Evolutionary conservation across 495 filamentous ascomycete genomes (phyloP).

Genomic region (Tuber brumale): DNA sequence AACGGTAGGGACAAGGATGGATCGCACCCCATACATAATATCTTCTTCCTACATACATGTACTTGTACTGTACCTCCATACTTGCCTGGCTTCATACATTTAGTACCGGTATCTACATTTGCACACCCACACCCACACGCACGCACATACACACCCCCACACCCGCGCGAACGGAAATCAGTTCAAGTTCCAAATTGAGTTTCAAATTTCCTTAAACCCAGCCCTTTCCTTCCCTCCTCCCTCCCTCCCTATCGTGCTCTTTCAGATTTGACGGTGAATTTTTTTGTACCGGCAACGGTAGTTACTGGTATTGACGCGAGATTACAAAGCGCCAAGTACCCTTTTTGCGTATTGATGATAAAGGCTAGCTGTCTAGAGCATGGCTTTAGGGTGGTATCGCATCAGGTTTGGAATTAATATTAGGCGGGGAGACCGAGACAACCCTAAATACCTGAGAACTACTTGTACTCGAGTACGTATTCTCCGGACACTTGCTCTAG

Average conservation of each 20-base stretch:
- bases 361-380: background rate
- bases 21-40: background rate
- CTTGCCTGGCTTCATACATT: background rate
- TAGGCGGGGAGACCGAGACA: background rate
- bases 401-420: background rate
- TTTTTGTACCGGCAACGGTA: background rate
- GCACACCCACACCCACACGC: background rate
- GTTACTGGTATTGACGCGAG: background rate
- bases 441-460: background rate
- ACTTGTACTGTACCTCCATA: background rate
- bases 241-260: background rate
- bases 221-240: background rate
- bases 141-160: background rate
- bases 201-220: conserved; percentile 3
- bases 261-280: background rate
- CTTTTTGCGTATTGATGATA: background rate
- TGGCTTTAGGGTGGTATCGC: background rate
- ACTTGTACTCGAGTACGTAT: background rate
- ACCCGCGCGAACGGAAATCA: conserved; percentile 2
- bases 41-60: background rate
- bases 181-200: background rate
- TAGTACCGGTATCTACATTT: background rate
- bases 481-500: background rate
- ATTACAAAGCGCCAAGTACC: background rate
- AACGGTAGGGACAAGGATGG: background rate